These are phyloP conservation scores for Picea abies DNA, from an alignment of 83 land plant genomes.

Conservation along the genomic window DNA sequence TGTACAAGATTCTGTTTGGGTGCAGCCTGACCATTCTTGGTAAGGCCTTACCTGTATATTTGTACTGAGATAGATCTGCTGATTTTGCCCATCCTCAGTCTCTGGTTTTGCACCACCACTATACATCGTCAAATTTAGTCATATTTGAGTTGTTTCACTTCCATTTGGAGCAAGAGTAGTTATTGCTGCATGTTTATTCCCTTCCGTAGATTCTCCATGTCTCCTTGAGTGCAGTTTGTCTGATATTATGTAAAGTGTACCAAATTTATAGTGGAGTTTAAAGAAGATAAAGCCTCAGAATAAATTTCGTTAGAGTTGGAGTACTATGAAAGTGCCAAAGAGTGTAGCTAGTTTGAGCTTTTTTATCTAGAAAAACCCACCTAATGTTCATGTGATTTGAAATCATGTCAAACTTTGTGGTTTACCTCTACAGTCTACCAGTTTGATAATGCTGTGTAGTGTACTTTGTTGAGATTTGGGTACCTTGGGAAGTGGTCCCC, in stretches of 20 bases:
- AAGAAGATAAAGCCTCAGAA: not conserved
- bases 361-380: not conserved
- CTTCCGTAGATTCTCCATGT: not conserved
- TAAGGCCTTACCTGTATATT: not conserved
- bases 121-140: not conserved
- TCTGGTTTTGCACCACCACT: not conserved
- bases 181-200: not conserved
- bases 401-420: not conserved
- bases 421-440: not conserved
- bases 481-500: too few species aligned
- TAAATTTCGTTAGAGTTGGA: not conserved
- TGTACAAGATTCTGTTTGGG: not conserved
- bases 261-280: not conserved
- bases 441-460: not conserved
- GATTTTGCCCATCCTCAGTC: not conserved
- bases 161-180: not conserved
- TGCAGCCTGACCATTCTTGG: not conserved
- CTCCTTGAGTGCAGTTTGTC: not conserved
- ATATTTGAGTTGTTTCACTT: not conserved
- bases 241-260: not conserved
- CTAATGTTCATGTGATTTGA: not conserved
- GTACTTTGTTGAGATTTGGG: too few species aligned
- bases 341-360: not conserved
- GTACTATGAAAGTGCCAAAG: not conserved
- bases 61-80: not conserved